These are phyloP conservation scores for Mytilinidion resinicola DNA, from an alignment of 495 filamentous ascomycete genomes.

Conservation along the genomic window DNA sequence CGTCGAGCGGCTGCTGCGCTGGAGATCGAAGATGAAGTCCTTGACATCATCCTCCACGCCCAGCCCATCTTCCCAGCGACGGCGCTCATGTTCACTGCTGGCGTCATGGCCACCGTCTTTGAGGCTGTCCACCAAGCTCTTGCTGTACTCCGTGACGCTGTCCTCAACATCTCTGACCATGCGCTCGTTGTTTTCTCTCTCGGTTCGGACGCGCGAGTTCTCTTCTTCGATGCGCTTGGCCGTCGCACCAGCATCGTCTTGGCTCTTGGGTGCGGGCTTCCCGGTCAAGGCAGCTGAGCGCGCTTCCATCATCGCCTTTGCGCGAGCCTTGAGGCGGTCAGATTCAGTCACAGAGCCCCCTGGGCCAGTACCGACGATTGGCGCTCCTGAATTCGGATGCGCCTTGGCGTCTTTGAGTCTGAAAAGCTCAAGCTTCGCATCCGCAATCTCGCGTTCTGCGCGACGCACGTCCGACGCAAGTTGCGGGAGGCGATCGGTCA, in stretches of 20 bases:
- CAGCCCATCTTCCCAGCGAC: constrained; percentile 93
- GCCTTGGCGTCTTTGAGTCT: constrained; percentile 87
- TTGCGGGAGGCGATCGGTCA: constrained; percentile 85
- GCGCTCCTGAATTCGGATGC: constrained; percentile 72
- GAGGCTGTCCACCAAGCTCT: constrained; percentile 74
- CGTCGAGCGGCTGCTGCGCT: constrained; percentile 71
- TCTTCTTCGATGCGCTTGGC: constrained; percentile 79
- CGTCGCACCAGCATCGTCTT: constrained; percentile 65
- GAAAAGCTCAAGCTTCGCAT: constrained; percentile 91
- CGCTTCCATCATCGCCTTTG: constrained; percentile 97
- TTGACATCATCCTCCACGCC: constrained; percentile 95
- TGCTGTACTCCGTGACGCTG: constrained; percentile 83
- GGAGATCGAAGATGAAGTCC: constrained; percentile 95
- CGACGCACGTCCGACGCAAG: constrained; percentile 86
- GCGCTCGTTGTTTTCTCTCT: constrained; percentile 86
- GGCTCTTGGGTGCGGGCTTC: constrained; percentile 56
- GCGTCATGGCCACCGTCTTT: constrained; percentile 70
- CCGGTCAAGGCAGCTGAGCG: constrained; percentile 88
- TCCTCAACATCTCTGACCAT: constrained; percentile 98
- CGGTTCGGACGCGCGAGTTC: constrained; percentile 67
- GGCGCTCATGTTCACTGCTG: constrained; percentile 76
- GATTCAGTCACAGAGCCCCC: constrained; percentile 89
- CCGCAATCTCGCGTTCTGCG: constrained; percentile 86
- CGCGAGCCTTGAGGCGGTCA: constrained; percentile 88
- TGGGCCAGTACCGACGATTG: constrained; percentile 87